phyloP scores from a whole-genome alignment of 306 rosid genomes.

The Alnus rubra region DNA sequence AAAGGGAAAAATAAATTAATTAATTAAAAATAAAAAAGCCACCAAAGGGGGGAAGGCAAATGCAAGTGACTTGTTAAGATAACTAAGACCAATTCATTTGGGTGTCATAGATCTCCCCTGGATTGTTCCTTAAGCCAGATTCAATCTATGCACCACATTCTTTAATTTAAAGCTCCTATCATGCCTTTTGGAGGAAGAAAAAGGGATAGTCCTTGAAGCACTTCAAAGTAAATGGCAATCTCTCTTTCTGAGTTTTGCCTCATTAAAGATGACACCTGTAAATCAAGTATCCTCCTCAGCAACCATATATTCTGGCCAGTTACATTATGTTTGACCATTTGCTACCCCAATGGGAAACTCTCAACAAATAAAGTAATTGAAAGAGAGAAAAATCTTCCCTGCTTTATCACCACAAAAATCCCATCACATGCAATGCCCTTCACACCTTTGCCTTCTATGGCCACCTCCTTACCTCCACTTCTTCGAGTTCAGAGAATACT shows the following conservation, averaged over 20 bases:
- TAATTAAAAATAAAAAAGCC: too few relatives aligned
- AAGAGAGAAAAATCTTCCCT: too few relatives aligned
- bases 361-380: too few relatives aligned
- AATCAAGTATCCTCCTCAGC: not conserved
- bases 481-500: too few relatives aligned
- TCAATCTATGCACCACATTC: slow-evolving; percentile 2
- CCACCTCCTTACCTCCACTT: too few relatives aligned
- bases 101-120: slow-evolving; percentile 2
- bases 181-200: slow-evolving; percentile 14
- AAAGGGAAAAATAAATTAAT: too few relatives aligned
- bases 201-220: slow-evolving; percentile 18
- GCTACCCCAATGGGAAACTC: not conserved
- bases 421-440: too few relatives aligned
- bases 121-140: not conserved
- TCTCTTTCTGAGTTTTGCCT: not conserved
- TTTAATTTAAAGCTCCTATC: slow-evolving; percentile 5
- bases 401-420: too few relatives aligned
- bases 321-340: not conserved
- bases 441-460: too few relatives aligned
- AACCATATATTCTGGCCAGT: not conserved
- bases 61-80: not conserved
- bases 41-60: too few relatives aligned
- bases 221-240: not conserved
- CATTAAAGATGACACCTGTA: not conserved
- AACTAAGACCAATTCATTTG: not conserved